Conservation (phyloP, 1,139 yeast genomes). For the Protomyces gravidus region DNA sequence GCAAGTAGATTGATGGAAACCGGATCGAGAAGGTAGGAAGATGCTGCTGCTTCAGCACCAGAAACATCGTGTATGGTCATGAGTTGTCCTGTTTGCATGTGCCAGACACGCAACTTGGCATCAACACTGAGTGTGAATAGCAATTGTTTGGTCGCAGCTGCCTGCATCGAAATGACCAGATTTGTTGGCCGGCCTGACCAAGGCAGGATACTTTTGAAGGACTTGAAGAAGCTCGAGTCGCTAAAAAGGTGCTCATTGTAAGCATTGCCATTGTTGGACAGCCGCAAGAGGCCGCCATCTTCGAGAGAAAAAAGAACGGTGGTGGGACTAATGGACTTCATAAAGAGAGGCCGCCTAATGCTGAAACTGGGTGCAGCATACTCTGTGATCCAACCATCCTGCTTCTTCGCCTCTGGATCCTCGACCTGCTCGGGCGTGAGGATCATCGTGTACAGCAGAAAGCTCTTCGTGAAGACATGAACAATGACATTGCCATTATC, state of each 20-base stretch:
- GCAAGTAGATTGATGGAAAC: constrained; percentile 3
- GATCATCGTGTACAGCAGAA: constrained; percentile 25
- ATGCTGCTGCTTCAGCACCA: background rate
- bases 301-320: constrained; percentile 26
- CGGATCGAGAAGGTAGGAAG: constrained; percentile 11
- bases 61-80: constrained; percentile 21
- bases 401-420: constrained; percentile 4
- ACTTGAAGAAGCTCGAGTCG: constrained; percentile 26
- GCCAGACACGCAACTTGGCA: constrained; percentile 28
- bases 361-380: constrained; percentile 23
- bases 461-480: constrained; percentile 26
- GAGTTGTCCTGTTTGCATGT: constrained; percentile 13
- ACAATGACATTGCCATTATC: constrained; percentile 22
- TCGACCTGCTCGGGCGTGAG: constrained; percentile 24
- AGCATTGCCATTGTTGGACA: constrained; percentile 24
- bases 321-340: constrained; percentile 23
- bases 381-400: constrained; percentile 23
- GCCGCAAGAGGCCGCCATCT: constrained; percentile 29
- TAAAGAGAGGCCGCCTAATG: constrained; percentile 26
- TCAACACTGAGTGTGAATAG: constrained; percentile 29
- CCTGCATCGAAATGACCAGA: constrained; percentile 26
- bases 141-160: constrained; percentile 4
- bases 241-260: constrained; percentile 28
- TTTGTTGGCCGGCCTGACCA: constrained; percentile 29
- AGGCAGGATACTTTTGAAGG: constrained; percentile 27